Evolutionary conservation across 75 land plant species (phyloP).

Genomic region (Cunninghamia lanceolata): DNA sequence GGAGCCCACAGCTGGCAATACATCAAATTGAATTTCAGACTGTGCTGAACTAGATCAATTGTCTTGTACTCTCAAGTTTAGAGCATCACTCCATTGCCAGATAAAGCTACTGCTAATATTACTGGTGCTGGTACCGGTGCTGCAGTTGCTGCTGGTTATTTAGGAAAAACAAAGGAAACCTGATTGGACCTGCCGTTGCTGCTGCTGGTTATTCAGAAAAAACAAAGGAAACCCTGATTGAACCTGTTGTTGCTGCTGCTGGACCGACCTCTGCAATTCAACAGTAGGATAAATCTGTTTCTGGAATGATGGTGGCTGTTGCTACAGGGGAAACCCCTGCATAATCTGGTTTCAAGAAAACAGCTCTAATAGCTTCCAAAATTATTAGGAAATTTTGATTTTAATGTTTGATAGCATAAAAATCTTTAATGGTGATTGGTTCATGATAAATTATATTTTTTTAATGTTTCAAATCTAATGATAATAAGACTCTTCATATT

Average conservation of each 20-base stretch:
- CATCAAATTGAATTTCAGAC: conserved; percentile 71
- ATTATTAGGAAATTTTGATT: no score
- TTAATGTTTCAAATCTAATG: no score
- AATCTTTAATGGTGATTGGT: no score
- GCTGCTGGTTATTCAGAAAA: conserved; percentile 8
- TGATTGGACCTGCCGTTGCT: conserved; percentile 5
- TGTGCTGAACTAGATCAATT: conserved; percentile 74
- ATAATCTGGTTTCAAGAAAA: neutral
- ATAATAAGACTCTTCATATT: no score
- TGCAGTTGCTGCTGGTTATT: conserved; percentile 19
- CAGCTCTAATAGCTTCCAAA: no score
- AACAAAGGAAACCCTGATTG: conserved; percentile 6
- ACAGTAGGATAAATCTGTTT: neutral
- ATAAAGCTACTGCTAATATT: conserved; percentile 38
- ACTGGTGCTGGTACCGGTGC: no score
- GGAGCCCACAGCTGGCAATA: conserved; percentile 97
- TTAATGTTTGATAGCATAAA: no score
- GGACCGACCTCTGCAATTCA: neutral
- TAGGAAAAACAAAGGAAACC: neutral
- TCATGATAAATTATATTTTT: no score
- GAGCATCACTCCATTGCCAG: conserved; percentile 45
- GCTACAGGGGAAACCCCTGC: neutral
- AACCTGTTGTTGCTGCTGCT: neutral
- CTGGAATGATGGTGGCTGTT: neutral
- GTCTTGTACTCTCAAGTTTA: conserved; percentile 50